phyloP scores from a whole-genome alignment of 2,329 filamentous ascomycete species.

The Colletotrichum cereale region DNA sequence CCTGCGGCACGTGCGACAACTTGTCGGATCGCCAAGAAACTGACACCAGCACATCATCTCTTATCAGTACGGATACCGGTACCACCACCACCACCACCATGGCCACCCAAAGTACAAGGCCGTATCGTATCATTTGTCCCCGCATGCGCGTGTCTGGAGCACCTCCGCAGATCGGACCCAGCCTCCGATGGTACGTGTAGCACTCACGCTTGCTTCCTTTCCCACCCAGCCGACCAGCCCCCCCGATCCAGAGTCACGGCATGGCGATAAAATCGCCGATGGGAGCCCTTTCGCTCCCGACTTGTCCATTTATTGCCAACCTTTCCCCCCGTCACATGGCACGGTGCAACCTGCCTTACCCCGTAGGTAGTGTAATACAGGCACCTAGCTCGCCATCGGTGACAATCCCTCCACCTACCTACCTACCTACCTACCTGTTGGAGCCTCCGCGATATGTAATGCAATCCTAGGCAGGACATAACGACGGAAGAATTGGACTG shows the following conservation, averaged over 20 bases:
- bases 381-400: background rate
- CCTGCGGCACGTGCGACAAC: slow-evolving; percentile 12
- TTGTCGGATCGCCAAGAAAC: slow-evolving; percentile 12
- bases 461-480: background rate
- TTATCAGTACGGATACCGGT: slow-evolving; percentile 3
- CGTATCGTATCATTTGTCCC: background rate
- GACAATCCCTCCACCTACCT: background rate
- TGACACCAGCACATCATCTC: slow-evolving; percentile 16
- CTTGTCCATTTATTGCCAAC: slow-evolving; percentile 6
- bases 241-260: background rate
- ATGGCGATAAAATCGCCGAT: slow-evolving; percentile 1
- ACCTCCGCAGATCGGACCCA: slow-evolving; percentile 17
- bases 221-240: background rate
- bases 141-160: background rate
- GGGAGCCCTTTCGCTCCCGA: slow-evolving; percentile 1
- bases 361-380: too few relatives aligned
- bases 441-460: background rate
- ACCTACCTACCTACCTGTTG: background rate
- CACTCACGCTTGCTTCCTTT: background rate
- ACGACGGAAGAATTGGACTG: background rate
- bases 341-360: slow-evolving; percentile 2
- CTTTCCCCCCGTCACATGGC: slow-evolving; percentile 20
- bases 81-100: too few relatives aligned
- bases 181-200: background rate
- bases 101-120: background rate